Evolutionary conservation across 2,329 filamentous ascomycete genomes (phyloP).

Genomic region (Exserohilum turcica): DNA sequence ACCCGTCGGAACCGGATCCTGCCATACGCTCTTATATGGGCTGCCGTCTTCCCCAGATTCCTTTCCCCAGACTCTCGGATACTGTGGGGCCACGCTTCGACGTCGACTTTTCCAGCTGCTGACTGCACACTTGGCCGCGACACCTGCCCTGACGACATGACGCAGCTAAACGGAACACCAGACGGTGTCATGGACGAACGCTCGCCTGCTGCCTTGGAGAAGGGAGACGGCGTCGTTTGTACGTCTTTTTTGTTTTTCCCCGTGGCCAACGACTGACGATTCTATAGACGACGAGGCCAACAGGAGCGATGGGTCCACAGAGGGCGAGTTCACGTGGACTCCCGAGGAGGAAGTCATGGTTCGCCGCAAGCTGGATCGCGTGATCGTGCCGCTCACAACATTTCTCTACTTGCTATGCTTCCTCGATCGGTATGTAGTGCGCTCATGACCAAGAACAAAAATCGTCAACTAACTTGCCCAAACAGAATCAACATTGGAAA

Average conservation of each 20-base stretch:
- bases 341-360: slow-evolving; percentile 57
- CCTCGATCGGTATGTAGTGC: slow-evolving; percentile 45
- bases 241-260: slow-evolving; percentile 5
- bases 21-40: slow-evolving; percentile 36
- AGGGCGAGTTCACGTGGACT: slow-evolving; percentile 54
- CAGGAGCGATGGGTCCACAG: slow-evolving; percentile 36
- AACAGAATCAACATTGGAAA: slow-evolving; percentile 56
- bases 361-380: slow-evolving; percentile 59
- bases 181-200: slow-evolving; percentile 8
- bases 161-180: too few relatives aligned
- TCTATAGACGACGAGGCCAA: slow-evolving; percentile 30
- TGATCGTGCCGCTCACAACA: slow-evolving; percentile 59
- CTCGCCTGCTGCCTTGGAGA: slow-evolving; percentile 21
- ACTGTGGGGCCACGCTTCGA: slow-evolving; percentile 23
- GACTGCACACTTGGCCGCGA: slow-evolving; percentile 1
- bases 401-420: slow-evolving; percentile 61
- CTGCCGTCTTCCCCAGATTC: slow-evolving; percentile 37
- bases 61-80: slow-evolving; percentile 28
- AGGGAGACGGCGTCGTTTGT: slow-evolving; percentile 31
- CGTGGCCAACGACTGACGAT: slow-evolving; percentile 11
- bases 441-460: background rate
- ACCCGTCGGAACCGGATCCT: slow-evolving; percentile 16
- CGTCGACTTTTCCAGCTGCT: slow-evolving; percentile 9
- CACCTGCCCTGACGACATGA: slow-evolving; percentile 11
- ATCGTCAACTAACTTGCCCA: slow-evolving; percentile 13